Evolutionary conservation across 371 early-diverging fungal genomes (phyloP).

Genomic region (Mucor plumbeus): DNA sequence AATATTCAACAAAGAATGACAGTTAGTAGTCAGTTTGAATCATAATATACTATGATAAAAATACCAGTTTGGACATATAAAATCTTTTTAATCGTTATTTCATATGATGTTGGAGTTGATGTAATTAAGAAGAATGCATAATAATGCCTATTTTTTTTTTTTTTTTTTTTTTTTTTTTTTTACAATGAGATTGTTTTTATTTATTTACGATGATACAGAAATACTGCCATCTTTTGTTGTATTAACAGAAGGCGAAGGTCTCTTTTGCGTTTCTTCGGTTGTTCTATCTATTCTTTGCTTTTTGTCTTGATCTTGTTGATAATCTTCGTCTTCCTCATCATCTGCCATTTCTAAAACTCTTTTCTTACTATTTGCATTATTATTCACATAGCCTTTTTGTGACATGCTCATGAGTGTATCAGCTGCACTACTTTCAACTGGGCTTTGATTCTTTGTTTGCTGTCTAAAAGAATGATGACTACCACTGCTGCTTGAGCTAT

Average conservation of each 20-base stretch:
- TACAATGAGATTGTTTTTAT: background rate
- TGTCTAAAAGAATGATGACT: constrained; percentile 7
- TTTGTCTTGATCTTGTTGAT: constrained; percentile 15
- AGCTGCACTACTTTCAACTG: constrained; percentile 43
- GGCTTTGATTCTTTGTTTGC: constrained; percentile 20
- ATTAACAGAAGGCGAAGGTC: background rate
- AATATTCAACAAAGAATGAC: too few relatives aligned
- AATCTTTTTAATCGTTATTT: too few relatives aligned
- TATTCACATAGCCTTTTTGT: constrained; percentile 24
- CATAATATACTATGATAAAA: too few relatives aligned
- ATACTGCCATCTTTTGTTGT: constrained; percentile 15
- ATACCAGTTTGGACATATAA: too few relatives aligned
- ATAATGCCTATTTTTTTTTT: too few relatives aligned
- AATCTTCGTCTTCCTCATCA: constrained; percentile 23
- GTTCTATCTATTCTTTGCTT: constrained; percentile 16
- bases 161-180: too few relatives aligned
- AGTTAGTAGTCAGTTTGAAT: too few relatives aligned
- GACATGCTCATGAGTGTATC: constrained; percentile 49
- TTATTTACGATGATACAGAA: constrained; percentile 26
- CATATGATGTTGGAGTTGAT: too few relatives aligned
- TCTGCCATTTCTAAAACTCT: constrained; percentile 36
- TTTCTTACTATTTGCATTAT: constrained; percentile 6
- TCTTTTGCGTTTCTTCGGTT: constrained; percentile 2
- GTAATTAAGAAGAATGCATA: too few relatives aligned
- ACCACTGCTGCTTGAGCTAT: constrained; percentile 11